These are phyloP conservation scores for Ophiostoma ulmi DNA, from an alignment of 2,329 filamentous ascomycete species.

Conservation along the genomic window DNA sequence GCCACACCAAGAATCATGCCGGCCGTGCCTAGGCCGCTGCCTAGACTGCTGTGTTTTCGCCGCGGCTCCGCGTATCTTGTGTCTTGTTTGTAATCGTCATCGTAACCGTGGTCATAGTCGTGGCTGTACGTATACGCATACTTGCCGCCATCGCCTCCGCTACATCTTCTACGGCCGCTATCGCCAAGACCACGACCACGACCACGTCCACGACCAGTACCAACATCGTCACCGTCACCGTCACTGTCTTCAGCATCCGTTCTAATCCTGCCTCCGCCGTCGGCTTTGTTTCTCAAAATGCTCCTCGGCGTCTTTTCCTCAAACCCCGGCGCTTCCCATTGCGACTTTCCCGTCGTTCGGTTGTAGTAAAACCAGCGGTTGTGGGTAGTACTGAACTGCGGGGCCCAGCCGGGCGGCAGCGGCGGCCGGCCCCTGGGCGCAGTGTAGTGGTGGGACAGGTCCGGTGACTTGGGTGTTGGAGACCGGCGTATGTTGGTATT, in stretches of 20 bases:
- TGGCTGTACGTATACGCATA: not conserved
- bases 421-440: constrained; percentile 38
- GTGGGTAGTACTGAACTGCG: constrained; percentile 50
- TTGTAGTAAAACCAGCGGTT: constrained; percentile 56
- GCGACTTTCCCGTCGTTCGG: constrained; percentile 48
- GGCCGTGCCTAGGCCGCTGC: constrained; percentile 4
- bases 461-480: not conserved
- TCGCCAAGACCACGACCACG: not conserved
- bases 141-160: not conserved
- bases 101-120: not conserved
- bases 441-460: constrained; percentile 22
- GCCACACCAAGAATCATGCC: constrained; percentile 21
- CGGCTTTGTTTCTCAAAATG: not conserved
- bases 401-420: constrained; percentile 50
- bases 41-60: not conserved
- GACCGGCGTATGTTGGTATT: not conserved
- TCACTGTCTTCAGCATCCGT: not conserved
- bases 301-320: constrained; percentile 13
- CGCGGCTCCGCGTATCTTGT: not conserved
- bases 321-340: constrained; percentile 47
- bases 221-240: too few relatives aligned
- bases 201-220: too few relatives aligned
- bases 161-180: not conserved
- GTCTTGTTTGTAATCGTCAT: not conserved
- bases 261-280: not conserved